Evolutionary conservation across 768 basidiomycete species (phyloP).

Genomic region (Rhizopogon vulgaris): DNA sequence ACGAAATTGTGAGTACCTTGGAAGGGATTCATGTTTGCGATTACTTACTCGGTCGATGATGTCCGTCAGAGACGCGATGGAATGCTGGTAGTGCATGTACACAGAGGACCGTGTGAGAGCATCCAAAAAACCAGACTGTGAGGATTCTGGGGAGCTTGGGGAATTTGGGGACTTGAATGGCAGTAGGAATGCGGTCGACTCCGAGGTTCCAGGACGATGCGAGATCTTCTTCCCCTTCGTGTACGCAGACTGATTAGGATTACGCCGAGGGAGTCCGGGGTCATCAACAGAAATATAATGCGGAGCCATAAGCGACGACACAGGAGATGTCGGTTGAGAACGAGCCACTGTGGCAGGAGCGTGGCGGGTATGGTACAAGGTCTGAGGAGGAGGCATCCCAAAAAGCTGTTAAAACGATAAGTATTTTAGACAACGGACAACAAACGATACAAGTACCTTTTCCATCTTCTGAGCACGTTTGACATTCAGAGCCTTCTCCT

Average conservation of each 20-base stretch:
- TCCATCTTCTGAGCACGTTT: conserved; percentile 83
- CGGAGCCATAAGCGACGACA: conserved; percentile 7
- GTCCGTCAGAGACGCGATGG: conserved; percentile 72
- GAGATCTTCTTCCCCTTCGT: conserved; percentile 35
- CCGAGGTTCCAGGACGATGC: conserved; percentile 54
- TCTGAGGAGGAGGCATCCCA: conserved; percentile 74
- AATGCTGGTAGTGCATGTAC: conserved; percentile 76
- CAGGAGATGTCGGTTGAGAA: conserved; percentile 21
- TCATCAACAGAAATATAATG: conserved; percentile 16
- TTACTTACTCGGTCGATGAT: conserved; percentile 69
- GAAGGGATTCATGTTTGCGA: background rate
- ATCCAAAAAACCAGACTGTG: conserved; percentile 12
- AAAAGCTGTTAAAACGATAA: conserved; percentile 51
- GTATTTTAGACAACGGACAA: background rate
- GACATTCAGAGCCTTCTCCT: conserved; percentile 76
- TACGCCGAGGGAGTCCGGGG: conserved; percentile 24
- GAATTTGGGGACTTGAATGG: conserved; percentile 18
- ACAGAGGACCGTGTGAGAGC: conserved; percentile 36
- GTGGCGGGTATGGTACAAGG: conserved; percentile 65
- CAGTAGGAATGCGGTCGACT: conserved; percentile 52
- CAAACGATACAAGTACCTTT: conserved; percentile 43
- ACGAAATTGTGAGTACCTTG: conserved; percentile 2
- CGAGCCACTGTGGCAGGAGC: conserved; percentile 28
- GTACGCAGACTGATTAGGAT: conserved; percentile 48
- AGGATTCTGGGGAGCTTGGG: conserved; percentile 11